Evolutionary conservation across 2,329 filamentous ascomycete species (phyloP).

Genomic region (Geosmithia putterillii): DNA sequence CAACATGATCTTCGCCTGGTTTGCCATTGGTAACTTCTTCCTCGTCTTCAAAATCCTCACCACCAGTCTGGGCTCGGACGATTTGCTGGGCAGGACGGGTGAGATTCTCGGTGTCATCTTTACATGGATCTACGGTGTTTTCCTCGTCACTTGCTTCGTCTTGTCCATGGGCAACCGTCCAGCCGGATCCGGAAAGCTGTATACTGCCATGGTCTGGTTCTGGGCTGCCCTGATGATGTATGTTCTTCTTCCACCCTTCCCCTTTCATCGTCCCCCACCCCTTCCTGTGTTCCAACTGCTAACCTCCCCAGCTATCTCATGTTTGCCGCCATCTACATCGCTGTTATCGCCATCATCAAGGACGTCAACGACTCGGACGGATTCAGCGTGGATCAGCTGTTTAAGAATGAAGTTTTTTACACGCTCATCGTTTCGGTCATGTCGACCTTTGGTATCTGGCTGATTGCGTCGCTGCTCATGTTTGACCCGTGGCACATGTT

Average conservation of each 20-base stretch:
- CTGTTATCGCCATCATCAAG: conserved; percentile 69
- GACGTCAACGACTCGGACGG: conserved; percentile 48
- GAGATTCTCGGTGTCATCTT: conserved; percentile 79
- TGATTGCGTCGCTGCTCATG: conserved; percentile 84
- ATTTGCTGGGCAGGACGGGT: conserved; percentile 65
- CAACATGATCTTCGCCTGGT: conserved; percentile 98
- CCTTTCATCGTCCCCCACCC: neutral
- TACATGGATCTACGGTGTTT: conserved; percentile 90
- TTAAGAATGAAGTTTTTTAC: conserved; percentile 83
- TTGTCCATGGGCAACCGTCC: conserved; percentile 89
- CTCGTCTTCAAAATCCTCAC: conserved; percentile 96
- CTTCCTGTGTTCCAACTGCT: conserved; percentile 13
- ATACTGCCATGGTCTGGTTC: conserved; percentile 97
- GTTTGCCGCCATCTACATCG: conserved; percentile 91
- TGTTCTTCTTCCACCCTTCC: conserved; percentile 23
- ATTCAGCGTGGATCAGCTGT: conserved; percentile 62
- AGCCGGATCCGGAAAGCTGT: conserved; percentile 84
- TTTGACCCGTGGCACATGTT: conserved; percentile 99
- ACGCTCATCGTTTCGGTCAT: conserved; percentile 85
- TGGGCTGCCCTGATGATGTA: conserved; percentile 92
- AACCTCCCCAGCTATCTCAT: conserved; percentile 56
- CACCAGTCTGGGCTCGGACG: conserved; percentile 58
- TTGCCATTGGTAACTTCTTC: conserved; percentile 98
- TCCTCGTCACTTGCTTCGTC: conserved; percentile 88
- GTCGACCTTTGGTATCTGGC: conserved; percentile 88